Conservation (phyloP, 208 protist genomes). For the Crithidia bombi region DNA sequence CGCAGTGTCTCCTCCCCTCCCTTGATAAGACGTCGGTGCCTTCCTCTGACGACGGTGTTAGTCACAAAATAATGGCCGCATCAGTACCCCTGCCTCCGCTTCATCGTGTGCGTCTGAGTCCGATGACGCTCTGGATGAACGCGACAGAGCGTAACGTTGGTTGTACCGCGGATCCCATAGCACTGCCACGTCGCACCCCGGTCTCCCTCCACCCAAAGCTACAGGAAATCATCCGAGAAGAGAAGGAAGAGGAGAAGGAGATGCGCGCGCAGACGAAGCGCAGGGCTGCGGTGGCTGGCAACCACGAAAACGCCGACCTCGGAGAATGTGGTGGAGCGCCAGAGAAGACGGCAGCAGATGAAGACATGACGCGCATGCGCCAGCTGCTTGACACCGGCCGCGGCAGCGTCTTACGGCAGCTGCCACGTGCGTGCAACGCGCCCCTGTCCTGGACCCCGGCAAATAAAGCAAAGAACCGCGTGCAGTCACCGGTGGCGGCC, state of each 20-base stretch:
- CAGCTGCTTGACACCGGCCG: constrained; percentile 35
- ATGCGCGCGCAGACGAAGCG: background rate
- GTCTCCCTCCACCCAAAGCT: constrained; percentile 29
- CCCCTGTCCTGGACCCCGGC: constrained; percentile 23
- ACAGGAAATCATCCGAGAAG: constrained; percentile 13
- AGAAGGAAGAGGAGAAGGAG: constrained; percentile 10
- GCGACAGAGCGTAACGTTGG: background rate
- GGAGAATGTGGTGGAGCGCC: background rate
- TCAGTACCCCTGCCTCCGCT: background rate
- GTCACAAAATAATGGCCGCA: no score
- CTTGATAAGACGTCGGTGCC: background rate
- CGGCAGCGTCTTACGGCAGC: constrained; percentile 24
- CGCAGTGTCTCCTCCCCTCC: constrained; percentile 4
- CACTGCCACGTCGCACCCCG: constrained; percentile 31
- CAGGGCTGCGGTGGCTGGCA: background rate
- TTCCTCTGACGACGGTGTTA: no score
- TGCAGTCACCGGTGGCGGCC: background rate
- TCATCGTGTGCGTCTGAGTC: constrained; percentile 21
- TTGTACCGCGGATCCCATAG: background rate
- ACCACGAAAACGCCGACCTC: background rate
- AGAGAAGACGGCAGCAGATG: background rate
- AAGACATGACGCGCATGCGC: constrained; percentile 23
- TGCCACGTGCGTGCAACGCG: constrained; percentile 27
- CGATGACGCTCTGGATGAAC: constrained; percentile 5
- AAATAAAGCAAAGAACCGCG: background rate